A percentile compares a stretch with the other conserved stretches of the same genome.
Evolutionary conservation across 345 rosid species (phyloP).

Genomic region (Rhodomyrtus tomentosa): DNA sequence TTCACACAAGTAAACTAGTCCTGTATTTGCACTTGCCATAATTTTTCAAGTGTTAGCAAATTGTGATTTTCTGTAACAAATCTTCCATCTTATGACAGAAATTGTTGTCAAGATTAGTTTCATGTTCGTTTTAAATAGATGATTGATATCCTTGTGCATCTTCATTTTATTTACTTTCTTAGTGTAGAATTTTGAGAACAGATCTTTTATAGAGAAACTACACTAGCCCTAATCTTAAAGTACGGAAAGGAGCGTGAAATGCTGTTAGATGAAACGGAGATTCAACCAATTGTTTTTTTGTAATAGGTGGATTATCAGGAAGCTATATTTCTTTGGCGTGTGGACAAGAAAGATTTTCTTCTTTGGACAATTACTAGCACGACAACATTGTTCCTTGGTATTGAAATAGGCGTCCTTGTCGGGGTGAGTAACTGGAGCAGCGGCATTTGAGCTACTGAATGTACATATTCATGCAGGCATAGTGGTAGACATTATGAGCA

Average conservation of each 20-base stretch:
- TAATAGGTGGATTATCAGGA: slow-evolving; percentile 86
- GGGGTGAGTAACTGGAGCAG: slow-evolving; percentile 52
- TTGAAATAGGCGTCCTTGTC: slow-evolving; percentile 94
- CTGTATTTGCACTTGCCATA: neutral
- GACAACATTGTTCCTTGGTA: slow-evolving; percentile 82
- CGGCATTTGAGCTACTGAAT: neutral
- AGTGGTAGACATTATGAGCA: neutral
- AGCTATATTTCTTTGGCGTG: slow-evolving; percentile 93
- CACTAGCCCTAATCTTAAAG: neutral
- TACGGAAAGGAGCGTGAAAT: neutral
- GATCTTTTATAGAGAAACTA: neutral
- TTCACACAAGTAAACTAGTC: neutral
- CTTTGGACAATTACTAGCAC: slow-evolving; percentile 83
- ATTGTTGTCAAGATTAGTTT: neutral
- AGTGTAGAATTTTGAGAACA: neutral
- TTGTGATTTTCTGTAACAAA: neutral
- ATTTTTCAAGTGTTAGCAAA: neutral
- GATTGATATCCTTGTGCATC: neutral
- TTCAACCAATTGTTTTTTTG: neutral
- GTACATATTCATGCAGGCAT: neutral
- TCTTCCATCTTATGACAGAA: neutral
- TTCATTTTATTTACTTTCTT: neutral
- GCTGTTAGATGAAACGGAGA: neutral
- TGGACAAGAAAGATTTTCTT: slow-evolving; percentile 92
- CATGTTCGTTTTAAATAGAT: neutral